phyloP scores from a whole-genome alignment of 2,329 filamentous ascomycete genomes.

The Kalmusia sp. region DNA sequence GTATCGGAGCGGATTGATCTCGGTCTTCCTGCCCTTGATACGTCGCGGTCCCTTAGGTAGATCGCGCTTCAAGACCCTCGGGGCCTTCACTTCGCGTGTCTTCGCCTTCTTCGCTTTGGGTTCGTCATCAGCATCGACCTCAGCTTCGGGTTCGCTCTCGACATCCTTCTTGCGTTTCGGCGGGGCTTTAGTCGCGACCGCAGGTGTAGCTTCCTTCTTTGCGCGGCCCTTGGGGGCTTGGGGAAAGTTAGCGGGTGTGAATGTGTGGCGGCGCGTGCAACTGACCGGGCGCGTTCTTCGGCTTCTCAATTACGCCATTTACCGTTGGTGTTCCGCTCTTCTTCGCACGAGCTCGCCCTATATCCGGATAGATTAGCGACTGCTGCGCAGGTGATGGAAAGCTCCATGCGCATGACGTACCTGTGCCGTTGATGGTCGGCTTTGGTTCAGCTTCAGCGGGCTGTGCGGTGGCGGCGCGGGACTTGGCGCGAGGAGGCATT shows the following conservation, averaged over 20 bases:
- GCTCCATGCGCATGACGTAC: conserved; percentile 29
- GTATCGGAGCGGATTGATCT: conserved; percentile 69
- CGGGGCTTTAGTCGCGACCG: conserved; percentile 15
- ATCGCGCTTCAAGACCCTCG: conserved; percentile 21
- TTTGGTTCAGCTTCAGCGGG: conserved; percentile 30
- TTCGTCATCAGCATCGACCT: conserved; percentile 14
- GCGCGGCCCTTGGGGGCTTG: conserved; percentile 11
- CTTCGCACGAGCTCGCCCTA: conserved; percentile 33
- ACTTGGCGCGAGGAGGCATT: conserved; percentile 38
- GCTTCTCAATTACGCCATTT: conserved; percentile 13
- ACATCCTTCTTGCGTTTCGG: conserved; percentile 18
- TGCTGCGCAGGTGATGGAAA: conserved; percentile 22
- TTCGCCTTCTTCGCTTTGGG: conserved; percentile 35
- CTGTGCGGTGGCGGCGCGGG: conserved; percentile 38
- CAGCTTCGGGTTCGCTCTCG: neutral
- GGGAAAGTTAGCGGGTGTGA: conserved; percentile 10
- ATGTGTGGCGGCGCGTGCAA: neutral
- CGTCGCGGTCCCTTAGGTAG: conserved; percentile 40
- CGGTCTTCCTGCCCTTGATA: conserved; percentile 39
- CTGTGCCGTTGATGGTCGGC: conserved; percentile 38
- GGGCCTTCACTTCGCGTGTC: conserved; percentile 14
- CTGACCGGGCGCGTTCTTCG: conserved; percentile 15
- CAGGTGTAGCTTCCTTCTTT: conserved; percentile 21
- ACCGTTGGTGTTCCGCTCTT: conserved; percentile 25
- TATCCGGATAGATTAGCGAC: conserved; percentile 15